Percentiles rank a stretch among this genome's conserved stretches.
Evolutionary conservation across 352 stramenopile species (phyloP).

Genomic region (Pythium phragmitis): DNA sequence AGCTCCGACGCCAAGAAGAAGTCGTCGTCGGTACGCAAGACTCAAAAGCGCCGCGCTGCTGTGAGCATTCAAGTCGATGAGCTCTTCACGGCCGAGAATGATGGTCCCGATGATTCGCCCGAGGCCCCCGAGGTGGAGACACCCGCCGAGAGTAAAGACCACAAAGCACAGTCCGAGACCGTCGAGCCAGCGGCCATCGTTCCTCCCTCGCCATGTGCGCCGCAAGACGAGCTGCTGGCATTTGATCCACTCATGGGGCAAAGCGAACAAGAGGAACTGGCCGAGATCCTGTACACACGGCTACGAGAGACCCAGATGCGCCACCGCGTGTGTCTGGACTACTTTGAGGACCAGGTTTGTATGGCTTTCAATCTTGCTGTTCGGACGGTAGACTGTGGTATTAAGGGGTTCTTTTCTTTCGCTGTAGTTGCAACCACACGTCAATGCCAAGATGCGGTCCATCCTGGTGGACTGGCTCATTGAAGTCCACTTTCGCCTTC

Average conservation of each 20-base stretch:
- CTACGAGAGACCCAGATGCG: slow-evolving; percentile 18
- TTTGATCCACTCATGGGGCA: slow-evolving; percentile 8
- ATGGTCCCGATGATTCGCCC: background rate
- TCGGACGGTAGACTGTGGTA: too few species aligned
- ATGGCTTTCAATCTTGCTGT: too few species aligned
- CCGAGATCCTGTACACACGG: slow-evolving; percentile 5
- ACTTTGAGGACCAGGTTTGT: slow-evolving; percentile 18
- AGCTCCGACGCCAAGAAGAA: slow-evolving; percentile 1
- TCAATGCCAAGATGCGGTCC: slow-evolving; percentile 60
- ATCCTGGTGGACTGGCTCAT: slow-evolving; percentile 82
- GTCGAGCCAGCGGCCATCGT: background rate
- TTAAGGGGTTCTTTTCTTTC: background rate
- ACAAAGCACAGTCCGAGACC: background rate
- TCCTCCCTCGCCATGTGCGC: background rate
- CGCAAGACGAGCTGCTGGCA: background rate
- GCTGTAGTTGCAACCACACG: slow-evolving; percentile 24
- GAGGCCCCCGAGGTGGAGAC: background rate
- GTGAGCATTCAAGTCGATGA: background rate
- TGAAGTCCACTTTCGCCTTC: slow-evolving; percentile 99
- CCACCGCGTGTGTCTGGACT: slow-evolving; percentile 12
- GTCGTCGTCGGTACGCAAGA: background rate
- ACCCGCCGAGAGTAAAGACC: background rate
- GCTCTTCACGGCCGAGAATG: background rate
- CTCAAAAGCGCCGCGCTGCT: background rate
- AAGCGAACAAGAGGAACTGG: slow-evolving; percentile 15